Evolutionary conservation across 805 yeast genomes (phyloP).

Genomic region (Candida vaughaniae): DNA sequence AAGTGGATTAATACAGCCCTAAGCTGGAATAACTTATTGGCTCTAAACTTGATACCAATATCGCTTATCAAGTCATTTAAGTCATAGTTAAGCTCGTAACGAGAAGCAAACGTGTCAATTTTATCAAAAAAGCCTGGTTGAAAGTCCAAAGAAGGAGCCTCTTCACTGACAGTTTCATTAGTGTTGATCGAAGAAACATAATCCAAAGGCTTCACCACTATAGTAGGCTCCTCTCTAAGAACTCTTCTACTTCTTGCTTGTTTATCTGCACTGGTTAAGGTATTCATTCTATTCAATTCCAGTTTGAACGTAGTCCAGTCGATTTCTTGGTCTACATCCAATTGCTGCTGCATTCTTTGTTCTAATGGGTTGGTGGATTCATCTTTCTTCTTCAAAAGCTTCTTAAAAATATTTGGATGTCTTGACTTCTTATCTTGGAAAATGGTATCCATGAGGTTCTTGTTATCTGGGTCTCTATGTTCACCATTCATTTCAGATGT

Average conservation of each 20-base stretch:
- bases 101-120: constrained; percentile 31
- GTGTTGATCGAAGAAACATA: constrained; percentile 41
- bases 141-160: constrained; percentile 17
- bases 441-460: constrained; percentile 37
- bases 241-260: constrained; percentile 66
- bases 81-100: constrained; percentile 28
- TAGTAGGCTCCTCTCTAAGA: constrained; percentile 33
- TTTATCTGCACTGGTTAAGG: constrained; percentile 67
- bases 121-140: constrained; percentile 19
- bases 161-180: constrained; percentile 30
- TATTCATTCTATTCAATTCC: constrained; percentile 70
- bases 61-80: constrained; percentile 43
- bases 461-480: constrained; percentile 10
- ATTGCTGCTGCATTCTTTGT: constrained; percentile 26
- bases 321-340: constrained; percentile 25
- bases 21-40: constrained; percentile 50
- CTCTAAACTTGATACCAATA: constrained; percentile 36
- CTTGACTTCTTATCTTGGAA: constrained; percentile 43
- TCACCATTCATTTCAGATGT: constrained; percentile 14
- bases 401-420: constrained; percentile 47
- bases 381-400: constrained; percentile 31
- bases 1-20: constrained; percentile 67
- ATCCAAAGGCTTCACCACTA: constrained; percentile 44
- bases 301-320: constrained; percentile 44
- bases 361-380: constrained; percentile 29